Evolutionary conservation across 2,329 filamentous ascomycete species (phyloP), one percentile per base, ranked within the genome.

Genomic region (Clonostachys byssicola): DNA sequence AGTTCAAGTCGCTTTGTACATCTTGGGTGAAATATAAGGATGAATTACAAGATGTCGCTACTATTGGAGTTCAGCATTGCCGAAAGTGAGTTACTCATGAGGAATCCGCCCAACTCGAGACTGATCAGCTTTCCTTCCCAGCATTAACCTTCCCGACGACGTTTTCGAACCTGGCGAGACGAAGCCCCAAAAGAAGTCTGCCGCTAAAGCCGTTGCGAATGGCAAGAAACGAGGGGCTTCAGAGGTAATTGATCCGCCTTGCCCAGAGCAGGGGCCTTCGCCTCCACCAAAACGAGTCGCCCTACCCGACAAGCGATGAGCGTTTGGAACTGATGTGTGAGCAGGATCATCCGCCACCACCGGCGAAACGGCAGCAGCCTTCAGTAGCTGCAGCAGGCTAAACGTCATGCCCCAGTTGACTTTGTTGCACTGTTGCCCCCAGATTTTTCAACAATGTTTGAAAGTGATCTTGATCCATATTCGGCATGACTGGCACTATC

Each of bases 91-190:
- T 71, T 12, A 14, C 14, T 34, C 39, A 23, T n/a, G 20, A 14
- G 36, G 35, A 34, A 18, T 10, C 14, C 8, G 13, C 30, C 39
- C 13, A 33, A 3, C 23, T 30, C 23, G 10, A 30, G 9, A 16
- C 34, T 33, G 13, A 45, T 47, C 14, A 47, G 17, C 14, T 41
- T 40, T 17, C 8, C 18, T 14, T 33, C 30, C 39, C 30, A 96
- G 92, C 67, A 88, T 89, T 63, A 85, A 91, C 60, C 78, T 99
- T 23, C 94, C 94, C 30, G 85, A 89, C 50, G 92, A 99, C 64
- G 84, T 97, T 3, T 99, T 99, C 62, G 78, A 85, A 43, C 72
- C 84, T 20, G 89, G 89, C 58, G 94, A 99, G 66, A 72, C 73
- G 44, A 87, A 82, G 58, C 88, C 88, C 6, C 80, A 77, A 60